These are phyloP conservation scores for Aegilops tauschii DNA, from an alignment of 176 grass and related monocot species.

Conservation along the genomic window DNA sequence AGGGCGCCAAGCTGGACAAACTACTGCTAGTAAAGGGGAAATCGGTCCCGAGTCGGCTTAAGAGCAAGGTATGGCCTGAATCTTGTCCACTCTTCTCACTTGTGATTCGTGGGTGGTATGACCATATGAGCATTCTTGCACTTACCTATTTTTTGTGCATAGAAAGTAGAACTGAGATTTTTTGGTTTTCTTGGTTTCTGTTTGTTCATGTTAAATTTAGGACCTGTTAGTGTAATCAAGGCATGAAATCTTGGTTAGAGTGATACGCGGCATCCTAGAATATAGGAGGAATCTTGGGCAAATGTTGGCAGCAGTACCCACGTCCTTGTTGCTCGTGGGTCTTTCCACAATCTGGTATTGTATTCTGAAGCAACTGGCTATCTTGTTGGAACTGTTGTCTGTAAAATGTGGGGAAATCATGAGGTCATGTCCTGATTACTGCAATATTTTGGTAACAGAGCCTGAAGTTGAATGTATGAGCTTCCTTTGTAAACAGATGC, in stretches of 20 bases:
- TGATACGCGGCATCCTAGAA: not conserved
- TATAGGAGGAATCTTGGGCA: conserved; percentile 1
- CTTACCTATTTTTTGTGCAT: not conserved
- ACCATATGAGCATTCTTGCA: not conserved
- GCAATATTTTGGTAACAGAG: not conserved
- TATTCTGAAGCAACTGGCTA: not conserved
- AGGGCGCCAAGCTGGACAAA: not conserved
- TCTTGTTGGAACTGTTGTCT: not conserved
- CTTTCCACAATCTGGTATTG: not conserved
- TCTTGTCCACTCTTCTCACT: not conserved
- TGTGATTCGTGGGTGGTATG: not conserved
- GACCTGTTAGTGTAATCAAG: not conserved
- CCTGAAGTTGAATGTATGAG: not conserved
- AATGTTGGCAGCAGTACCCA: not conserved
- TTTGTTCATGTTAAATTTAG: not conserved
- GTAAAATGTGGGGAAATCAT: not conserved
- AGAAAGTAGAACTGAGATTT: not conserved
- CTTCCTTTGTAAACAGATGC: not conserved
- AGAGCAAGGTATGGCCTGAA: not conserved
- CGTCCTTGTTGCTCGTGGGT: not conserved
- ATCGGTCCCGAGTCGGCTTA: not conserved
- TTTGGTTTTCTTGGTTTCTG: not conserved
- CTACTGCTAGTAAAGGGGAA: not conserved
- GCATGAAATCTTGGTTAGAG: not conserved
- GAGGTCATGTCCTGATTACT: not conserved